Evolutionary conservation across 148 eudicot species (phyloP), one percentile per base, ranked within the genome.

Genomic region (Salicornia ramosissima): DNA sequence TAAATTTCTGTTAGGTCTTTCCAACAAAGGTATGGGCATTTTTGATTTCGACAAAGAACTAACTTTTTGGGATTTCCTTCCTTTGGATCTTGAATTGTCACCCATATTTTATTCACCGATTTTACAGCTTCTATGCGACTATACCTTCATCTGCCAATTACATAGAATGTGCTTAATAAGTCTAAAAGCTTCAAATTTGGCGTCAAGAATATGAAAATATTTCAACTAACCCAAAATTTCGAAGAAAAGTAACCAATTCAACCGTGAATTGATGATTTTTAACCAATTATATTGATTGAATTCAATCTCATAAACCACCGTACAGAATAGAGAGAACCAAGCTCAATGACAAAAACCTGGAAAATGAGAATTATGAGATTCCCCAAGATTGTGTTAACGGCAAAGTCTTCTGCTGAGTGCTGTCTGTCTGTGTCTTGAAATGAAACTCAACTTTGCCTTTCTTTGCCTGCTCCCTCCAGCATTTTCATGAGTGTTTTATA

Each of bases 131-230:
- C n/a, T n/a, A n/a, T n/a, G n/a, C n/a, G n/a, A n/a, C 24, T 69
- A 70, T 26, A 65, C 71, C 29, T 66, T 49, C 77, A 68, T 28
- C 72, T 76, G 30, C 79, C 81, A 79, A 81, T 70, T 75, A 81
- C 68, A 36, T 74, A 74, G 60, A 83, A 78, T 63, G 67, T 65
- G 64, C 80, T 61, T 57, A 78, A 76, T 57, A 81, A 43, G 52
- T 78, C 64, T 68, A 71, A 84, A 79, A 68, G 42, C 74, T 62
- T 80, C 77, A 52, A 71, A 69, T 29, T 81, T 53, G 53, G 55
- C 14, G 75, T 75, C 33, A 19, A 78, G 7, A 25, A 12, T 18
- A 10, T 3, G 11, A 30, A 30, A 11, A 43, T 7, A 45, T 13
- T 5, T 25, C 50, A 28, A 25, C 14, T 1, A 5, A 29, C 0